Evolutionary conservation across 2,329 filamentous ascomycete species (phyloP), one percentile per base, ranked within the genome.

Genomic region (Trichoderma endophyticum): DNA sequence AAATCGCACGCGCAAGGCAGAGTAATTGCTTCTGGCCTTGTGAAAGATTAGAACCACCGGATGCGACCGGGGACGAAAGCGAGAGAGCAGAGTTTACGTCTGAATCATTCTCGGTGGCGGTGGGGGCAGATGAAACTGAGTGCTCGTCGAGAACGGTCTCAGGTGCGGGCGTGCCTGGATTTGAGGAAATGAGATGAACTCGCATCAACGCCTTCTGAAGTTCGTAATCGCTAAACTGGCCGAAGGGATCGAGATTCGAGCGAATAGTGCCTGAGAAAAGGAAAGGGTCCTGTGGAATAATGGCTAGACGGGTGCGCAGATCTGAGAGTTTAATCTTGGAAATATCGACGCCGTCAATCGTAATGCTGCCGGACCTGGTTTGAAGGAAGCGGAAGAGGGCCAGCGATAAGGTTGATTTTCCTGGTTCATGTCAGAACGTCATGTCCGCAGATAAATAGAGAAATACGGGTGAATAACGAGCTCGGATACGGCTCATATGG

Each of bases 261-360:
- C 91, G 86, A 21, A 94, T 82, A 0, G 91, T 93, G 15, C 92
- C 92, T 1, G 89, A 91, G 80, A 94, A 94, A 3, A 94, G 84
- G 1, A 93, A 90, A 0, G 92, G 91, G 75, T 94, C 80, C 75
- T 83, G 90, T 0, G 92, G 91, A 66, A 94, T 93, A 75, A 94
- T 93, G 34, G 90, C 89, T 0, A 94, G 81, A 0, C 91, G 85
- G 18, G 87, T 89, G 21, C 92, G 87, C 4, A 94, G 83, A 63
- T 91, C 87, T 62, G 90, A 85, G 1, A 93, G 84, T 60, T 85
- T 87, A 77, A 93, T 86, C 74, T 86, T 89, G 14, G 89, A 89
- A 70, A 93, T 91, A 76, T 93, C 90, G 6, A 92, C 75, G 0
- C 90, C 91, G 76, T 93, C 91, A 73, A 94, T 90, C 72, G 83